These are phyloP conservation scores for Phalaenopsis equestris DNA, from an alignment of 106 monocot genomes.

Conservation along the genomic window DNA sequence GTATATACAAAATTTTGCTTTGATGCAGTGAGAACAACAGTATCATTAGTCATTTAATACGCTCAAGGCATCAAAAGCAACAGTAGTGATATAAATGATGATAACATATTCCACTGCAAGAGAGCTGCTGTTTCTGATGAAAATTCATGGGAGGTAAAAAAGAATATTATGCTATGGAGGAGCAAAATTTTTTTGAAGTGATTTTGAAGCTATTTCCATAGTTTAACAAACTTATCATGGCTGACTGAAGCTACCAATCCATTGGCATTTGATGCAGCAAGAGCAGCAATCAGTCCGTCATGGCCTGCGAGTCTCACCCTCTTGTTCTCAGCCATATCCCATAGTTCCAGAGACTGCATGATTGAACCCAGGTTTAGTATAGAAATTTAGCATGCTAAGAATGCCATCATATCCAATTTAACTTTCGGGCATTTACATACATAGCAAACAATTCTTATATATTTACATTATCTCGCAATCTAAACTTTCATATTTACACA, in stretches of 20 bases:
- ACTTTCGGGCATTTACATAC: too few relatives aligned
- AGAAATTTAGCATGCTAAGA: neutral
- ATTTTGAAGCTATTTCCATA: constrained; percentile 23
- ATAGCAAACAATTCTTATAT: too few relatives aligned
- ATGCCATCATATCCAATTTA: neutral
- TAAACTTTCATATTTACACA: too few relatives aligned
- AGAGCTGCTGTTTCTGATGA: neutral
- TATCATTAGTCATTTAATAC: neutral
- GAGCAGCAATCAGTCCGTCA: constrained; percentile 29
- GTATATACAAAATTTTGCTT: neutral
- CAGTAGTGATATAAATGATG: neutral
- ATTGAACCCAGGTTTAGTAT: neutral
- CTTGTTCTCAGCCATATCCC: constrained; percentile 41
- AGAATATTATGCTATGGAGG: neutral
- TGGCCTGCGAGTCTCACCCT: constrained; percentile 36
- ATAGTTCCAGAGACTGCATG: constrained; percentile 43
- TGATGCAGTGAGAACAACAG: neutral
- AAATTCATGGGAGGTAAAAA: neutral
- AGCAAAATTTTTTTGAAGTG: constrained; percentile 1
- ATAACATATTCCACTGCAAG: neutral
- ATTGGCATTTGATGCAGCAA: constrained; percentile 28
- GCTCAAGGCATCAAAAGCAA: neutral
- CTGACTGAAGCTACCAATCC: constrained; percentile 41
- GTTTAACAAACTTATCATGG: constrained; percentile 39
- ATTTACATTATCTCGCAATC: too few relatives aligned